Evolutionary conservation across 2,329 filamentous ascomycete genomes (phyloP).

Genomic region (Tolypocladium pustulatum): DNA sequence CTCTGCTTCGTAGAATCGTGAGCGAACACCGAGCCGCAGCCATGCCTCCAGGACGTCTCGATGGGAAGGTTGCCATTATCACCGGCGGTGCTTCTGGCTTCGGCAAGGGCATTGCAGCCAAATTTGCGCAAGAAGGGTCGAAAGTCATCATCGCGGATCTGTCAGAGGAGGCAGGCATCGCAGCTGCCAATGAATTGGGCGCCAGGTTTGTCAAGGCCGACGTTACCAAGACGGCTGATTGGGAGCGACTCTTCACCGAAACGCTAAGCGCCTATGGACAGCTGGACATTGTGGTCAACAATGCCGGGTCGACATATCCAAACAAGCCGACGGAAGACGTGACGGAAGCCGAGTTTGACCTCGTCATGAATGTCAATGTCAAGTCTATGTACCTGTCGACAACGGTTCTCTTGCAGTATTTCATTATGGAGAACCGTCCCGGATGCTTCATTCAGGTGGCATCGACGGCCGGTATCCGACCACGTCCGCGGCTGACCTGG

Average conservation of each 20-base stretch:
- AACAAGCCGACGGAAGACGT: slow-evolving; percentile 56
- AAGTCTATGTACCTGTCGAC: slow-evolving; percentile 54
- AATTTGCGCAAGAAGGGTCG: slow-evolving; percentile 49
- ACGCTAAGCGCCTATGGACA: slow-evolving; percentile 35
- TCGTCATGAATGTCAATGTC: slow-evolving; percentile 58
- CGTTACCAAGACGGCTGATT: slow-evolving; percentile 41
- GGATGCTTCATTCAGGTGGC: slow-evolving; percentile 57
- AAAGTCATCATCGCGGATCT: slow-evolving; percentile 54
- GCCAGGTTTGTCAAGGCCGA: slow-evolving; percentile 33
- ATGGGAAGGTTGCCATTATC: slow-evolving; percentile 31
- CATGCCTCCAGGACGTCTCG: slow-evolving; percentile 21
- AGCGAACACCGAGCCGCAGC: background rate
- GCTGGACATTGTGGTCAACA: slow-evolving; percentile 51
- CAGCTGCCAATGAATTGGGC: slow-evolving; percentile 33
- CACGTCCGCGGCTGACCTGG: slow-evolving; percentile 54
- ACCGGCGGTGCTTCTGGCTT: slow-evolving; percentile 53
- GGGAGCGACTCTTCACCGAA: slow-evolving; percentile 36
- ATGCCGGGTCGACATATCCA: slow-evolving; percentile 46
- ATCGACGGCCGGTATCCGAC: slow-evolving; percentile 49
- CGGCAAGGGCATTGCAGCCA: slow-evolving; percentile 48
- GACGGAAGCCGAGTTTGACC: slow-evolving; percentile 55
- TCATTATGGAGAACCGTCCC: slow-evolving; percentile 44
- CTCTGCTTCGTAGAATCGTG: background rate
- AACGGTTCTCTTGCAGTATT: slow-evolving; percentile 48
- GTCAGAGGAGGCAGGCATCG: slow-evolving; percentile 37